These are phyloP conservation scores for Trichophaea hybrida DNA, from an alignment of 2,329 filamentous ascomycete genomes.

Conservation along the genomic window DNA sequence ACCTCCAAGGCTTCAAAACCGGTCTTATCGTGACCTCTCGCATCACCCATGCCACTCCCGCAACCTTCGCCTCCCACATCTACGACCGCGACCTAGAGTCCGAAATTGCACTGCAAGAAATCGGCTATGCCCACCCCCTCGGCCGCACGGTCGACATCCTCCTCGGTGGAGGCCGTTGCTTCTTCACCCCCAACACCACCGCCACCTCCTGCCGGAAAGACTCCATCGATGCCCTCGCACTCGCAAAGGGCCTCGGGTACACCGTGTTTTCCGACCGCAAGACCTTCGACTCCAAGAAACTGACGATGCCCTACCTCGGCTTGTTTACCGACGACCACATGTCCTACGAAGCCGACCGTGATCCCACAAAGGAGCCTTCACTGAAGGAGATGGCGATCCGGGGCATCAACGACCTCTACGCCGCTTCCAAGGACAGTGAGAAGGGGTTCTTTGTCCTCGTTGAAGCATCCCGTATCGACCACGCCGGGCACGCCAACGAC, in stretches of 20 bases:
- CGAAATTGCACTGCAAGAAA: conserved; percentile 32
- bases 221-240: conserved; percentile 31
- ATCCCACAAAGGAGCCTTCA: conserved; percentile 31
- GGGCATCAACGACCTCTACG: conserved; percentile 31
- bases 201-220: conserved; percentile 32
- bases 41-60: conserved; percentile 32
- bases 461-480: conserved; percentile 32
- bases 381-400: conserved; percentile 33
- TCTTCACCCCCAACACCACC: conserved; percentile 33
- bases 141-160: conserved; percentile 32
- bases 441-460: conserved; percentile 34
- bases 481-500: conserved; percentile 39
- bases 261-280: conserved; percentile 31
- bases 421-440: conserved; percentile 28
- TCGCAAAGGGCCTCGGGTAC: conserved; percentile 31
- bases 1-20: conserved; percentile 32
- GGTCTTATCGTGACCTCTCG: conserved; percentile 34
- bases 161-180: conserved; percentile 34
- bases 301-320: conserved; percentile 31
- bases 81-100: conserved; percentile 30
- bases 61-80: conserved; percentile 31
- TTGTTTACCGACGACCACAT: conserved; percentile 32
- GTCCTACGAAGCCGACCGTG: conserved; percentile 32
- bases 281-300: conserved; percentile 28
- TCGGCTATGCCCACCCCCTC: conserved; percentile 33